phyloP scores from a whole-genome alignment of 371 early-diverging fungal genomes.

The Capniomyces stellatus region DNA sequence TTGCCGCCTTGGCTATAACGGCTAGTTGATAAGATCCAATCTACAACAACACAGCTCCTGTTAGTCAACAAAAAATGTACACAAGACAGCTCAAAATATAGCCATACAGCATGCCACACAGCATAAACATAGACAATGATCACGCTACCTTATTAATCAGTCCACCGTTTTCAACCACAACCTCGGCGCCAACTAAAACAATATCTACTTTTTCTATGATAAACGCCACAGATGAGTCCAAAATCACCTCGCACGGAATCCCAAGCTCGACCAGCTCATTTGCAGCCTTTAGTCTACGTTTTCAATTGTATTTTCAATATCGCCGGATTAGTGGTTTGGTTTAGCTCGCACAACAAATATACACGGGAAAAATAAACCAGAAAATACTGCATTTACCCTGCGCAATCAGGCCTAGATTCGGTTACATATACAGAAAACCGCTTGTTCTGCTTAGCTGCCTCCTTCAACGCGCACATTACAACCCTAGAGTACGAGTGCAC shows the following conservation, averaged over 20 bases:
- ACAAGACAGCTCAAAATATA: too few relatives aligned
- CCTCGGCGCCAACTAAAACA: slow-evolving; percentile 95
- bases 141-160: slow-evolving; percentile 69
- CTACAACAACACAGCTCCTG: too few relatives aligned
- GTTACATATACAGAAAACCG: slow-evolving; percentile 77
- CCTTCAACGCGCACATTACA: slow-evolving; percentile 62
- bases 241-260: slow-evolving; percentile 70
- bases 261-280: slow-evolving; percentile 50
- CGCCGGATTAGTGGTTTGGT: too few relatives aligned
- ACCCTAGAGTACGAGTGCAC: slow-evolving; percentile 91
- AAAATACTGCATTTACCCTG: slow-evolving; percentile 29
- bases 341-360: too few relatives aligned
- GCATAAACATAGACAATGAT: not conserved
- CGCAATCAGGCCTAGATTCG: slow-evolving; percentile 56
- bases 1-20: slow-evolving; percentile 77
- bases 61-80: too few relatives aligned
- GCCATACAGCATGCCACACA: slow-evolving; percentile 35
- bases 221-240: slow-evolving; percentile 86
- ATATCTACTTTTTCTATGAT: slow-evolving; percentile 83
- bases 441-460: slow-evolving; percentile 57
- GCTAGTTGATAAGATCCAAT: slow-evolving; percentile 58
- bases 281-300: slow-evolving; percentile 36
- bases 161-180: slow-evolving; percentile 93
- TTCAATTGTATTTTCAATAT: too few relatives aligned
- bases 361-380: too few relatives aligned